Conservation (phyloP, 306 rosid species). For the Ziziphus jujuba region DNA sequence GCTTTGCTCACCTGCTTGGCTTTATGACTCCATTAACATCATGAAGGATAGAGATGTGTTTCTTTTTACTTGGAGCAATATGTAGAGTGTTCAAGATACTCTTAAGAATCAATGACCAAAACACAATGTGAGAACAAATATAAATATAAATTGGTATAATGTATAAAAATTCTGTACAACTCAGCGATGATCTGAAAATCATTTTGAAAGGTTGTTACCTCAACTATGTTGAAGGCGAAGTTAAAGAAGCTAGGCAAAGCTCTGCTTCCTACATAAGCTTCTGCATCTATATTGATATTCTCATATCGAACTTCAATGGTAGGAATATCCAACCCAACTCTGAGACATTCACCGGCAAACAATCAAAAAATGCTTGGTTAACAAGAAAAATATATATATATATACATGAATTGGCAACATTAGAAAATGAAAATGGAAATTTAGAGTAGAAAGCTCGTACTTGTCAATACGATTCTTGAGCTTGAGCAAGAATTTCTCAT, state of each 20-base stretch:
- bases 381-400: neutral
- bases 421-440: neutral
- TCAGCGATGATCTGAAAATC: neutral
- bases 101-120: slow-evolving; percentile 19
- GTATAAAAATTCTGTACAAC: neutral
- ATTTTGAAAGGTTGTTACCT: slow-evolving; percentile 20
- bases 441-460: slow-evolving; percentile 25
- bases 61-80: slow-evolving; percentile 38
- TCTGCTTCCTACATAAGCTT: slow-evolving; percentile 47
- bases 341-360: slow-evolving; percentile 13
- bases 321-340: slow-evolving; percentile 64
- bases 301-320: slow-evolving; percentile 59
- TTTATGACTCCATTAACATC: slow-evolving; percentile 43
- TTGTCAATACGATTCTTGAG: slow-evolving; percentile 66
- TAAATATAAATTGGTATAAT: too few relatives aligned
- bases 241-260: slow-evolving; percentile 23
- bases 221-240: slow-evolving; percentile 6
- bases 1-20: slow-evolving; percentile 40
- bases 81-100: slow-evolving; percentile 26
- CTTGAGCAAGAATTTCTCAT: slow-evolving; percentile 41
- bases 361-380: neutral
- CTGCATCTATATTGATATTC: slow-evolving; percentile 50
- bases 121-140: neutral
- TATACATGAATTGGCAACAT: neutral
- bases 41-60: slow-evolving; percentile 26